Evolutionary conservation across 768 basidiomycete genomes (phyloP).

Genomic region (Boletus vinaceobasis): DNA sequence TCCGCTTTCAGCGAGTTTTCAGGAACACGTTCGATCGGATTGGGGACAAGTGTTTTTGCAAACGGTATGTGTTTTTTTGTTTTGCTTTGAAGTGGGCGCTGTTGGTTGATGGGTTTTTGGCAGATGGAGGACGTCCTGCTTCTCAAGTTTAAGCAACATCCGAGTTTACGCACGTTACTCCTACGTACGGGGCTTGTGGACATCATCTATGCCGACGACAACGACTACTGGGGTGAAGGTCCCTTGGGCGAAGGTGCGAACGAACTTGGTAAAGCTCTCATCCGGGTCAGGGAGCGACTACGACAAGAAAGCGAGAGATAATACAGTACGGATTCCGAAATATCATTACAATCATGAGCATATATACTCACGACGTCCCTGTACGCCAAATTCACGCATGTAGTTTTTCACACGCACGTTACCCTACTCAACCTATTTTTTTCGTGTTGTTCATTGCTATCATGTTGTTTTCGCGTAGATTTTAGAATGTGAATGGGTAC

Average conservation of each 20-base stretch:
- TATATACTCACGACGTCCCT: neutral
- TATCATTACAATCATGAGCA: neutral
- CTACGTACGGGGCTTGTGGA: conserved; percentile 48
- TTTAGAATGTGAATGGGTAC: neutral
- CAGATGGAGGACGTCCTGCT: conserved; percentile 70
- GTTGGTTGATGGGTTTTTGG: neutral
- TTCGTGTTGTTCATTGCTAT: conserved; percentile 1
- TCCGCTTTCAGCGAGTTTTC: conserved; percentile 31
- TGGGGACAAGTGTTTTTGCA: conserved; percentile 54
- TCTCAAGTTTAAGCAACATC: conserved; percentile 71
- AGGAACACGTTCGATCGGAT: conserved; percentile 45
- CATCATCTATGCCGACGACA: conserved; percentile 55
- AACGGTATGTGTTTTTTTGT: conserved; percentile 38
- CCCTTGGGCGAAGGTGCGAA: conserved; percentile 49
- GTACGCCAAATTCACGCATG: neutral
- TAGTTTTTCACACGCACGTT: neutral
- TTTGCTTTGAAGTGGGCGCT: neutral
- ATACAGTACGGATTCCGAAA: neutral
- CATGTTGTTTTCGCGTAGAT: neutral
- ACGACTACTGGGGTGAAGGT: conserved; percentile 70
- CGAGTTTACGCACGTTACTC: conserved; percentile 50
- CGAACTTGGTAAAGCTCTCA: conserved; percentile 59
- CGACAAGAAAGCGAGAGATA: conserved; percentile 26
- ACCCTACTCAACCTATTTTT: neutral
- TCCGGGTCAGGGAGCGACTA: conserved; percentile 51